Evolutionary conservation across 2,329 filamentous ascomycete species (phyloP), one percentile per base, ranked within the genome.

Genomic region (Aspergillus sergii): DNA sequence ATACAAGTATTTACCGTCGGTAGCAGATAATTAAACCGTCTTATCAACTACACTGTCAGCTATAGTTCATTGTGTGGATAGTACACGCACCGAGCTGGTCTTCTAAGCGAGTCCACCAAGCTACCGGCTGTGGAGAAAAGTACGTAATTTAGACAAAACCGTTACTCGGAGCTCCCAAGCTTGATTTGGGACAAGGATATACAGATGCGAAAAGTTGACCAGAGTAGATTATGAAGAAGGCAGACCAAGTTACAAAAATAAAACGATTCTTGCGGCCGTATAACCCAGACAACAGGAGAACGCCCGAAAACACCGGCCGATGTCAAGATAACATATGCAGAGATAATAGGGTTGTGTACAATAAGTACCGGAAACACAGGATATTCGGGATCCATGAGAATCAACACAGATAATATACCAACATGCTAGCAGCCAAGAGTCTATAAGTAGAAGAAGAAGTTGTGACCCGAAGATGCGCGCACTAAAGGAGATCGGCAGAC

Each of bases 231-330:
- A 46, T n/a, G 11, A 50, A 34, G n/a, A 59, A 59, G 53, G 32
- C 30, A 57, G 16, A 23, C 45, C 57, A 21, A 51, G 45, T 36
- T 51, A 58, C 32, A 58, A 36, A 58, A 30, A 19, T 28, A 32
- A 61, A 45, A 54, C 12, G 12, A 26, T 34, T 46, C 34, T 48
- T 19, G 32, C 30, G 51, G 58, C 46, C 60, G 28, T 58, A 58
- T 46, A 61, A 41, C 60, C 59, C 60, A 26, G 4, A 36, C 34
- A 55, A 19, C 23, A 61, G 32, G 34, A 26, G 39, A 57, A 59
- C 58, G 30, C 66, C 66, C n/a, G 26, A 23, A 45, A 66, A 68
- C 65, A 59, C 66, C 64, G 53, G 62, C 57, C 64, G 60, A 66
- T 60, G 60, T 60, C 51, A 57, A 55, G 51, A 57, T 14, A 59